Evolutionary conservation across 495 filamentous ascomycete genomes (phyloP).

Genomic region (Durotheca rogersii): DNA sequence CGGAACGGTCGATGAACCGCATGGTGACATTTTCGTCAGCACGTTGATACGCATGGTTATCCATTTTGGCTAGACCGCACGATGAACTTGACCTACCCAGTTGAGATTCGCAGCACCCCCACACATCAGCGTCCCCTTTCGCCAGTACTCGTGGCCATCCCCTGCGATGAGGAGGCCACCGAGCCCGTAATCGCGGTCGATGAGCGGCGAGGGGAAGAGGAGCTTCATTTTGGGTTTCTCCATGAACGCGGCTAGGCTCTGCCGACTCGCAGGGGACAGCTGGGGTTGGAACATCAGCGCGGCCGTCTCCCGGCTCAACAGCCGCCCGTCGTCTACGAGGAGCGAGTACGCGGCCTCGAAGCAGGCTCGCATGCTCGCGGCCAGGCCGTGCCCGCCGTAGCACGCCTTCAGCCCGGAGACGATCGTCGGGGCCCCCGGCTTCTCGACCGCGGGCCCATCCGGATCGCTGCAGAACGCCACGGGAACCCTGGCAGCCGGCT

Average conservation of each 20-base stretch:
- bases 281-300: slow-evolving; percentile 36
- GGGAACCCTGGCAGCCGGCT: slow-evolving; percentile 10
- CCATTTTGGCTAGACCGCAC: too few species aligned
- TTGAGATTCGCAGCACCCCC: slow-evolving; percentile 37
- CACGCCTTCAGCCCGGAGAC: slow-evolving; percentile 1
- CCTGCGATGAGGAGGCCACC: slow-evolving; percentile 37
- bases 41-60: background rate
- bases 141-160: slow-evolving; percentile 26
- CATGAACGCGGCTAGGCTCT: slow-evolving; percentile 22
- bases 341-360: slow-evolving; percentile 32
- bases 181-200: slow-evolving; percentile 38
- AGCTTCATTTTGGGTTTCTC: slow-evolving; percentile 29
- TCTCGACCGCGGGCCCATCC: slow-evolving; percentile 12
- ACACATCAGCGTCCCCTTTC: slow-evolving; percentile 39
- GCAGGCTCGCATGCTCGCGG: slow-evolving; percentile 32
- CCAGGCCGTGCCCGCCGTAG: slow-evolving; percentile 39
- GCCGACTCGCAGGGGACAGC: slow-evolving; percentile 21
- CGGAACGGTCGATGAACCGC: slow-evolving; percentile 39
- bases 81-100: slow-evolving; percentile 20
- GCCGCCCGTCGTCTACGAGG: slow-evolving; percentile 35
- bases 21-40: background rate
- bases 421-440: slow-evolving; percentile 13
- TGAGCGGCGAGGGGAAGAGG: slow-evolving; percentile 14
- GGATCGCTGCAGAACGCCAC: slow-evolving; percentile 27
- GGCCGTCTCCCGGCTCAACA: slow-evolving; percentile 31